A percentile compares a stretch with the other conserved stretches of the same genome.
Conservation (phyloP, 768 basidiomycete genomes). For the Mrakia hoshinonis region DNA sequence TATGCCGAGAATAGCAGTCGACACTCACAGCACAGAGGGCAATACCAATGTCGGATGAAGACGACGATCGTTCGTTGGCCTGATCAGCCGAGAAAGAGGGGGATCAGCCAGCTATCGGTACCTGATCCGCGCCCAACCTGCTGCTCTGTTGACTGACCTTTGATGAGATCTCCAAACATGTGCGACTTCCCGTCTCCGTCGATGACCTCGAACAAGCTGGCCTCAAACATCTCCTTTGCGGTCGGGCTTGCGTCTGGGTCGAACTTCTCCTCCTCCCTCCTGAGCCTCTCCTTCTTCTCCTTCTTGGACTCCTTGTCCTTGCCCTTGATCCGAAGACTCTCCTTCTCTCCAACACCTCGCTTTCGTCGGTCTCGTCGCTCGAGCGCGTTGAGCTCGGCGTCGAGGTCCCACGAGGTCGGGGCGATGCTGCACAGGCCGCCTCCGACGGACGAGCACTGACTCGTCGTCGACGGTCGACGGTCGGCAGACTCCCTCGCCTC, state of each 20-base stretch:
- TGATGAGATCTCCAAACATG: constrained; percentile 56
- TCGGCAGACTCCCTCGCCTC: not conserved
- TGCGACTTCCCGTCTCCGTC: constrained; percentile 59
- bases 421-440: not conserved
- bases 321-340: constrained; percentile 32
- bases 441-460: not conserved
- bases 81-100: not conserved
- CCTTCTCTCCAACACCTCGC: constrained; percentile 28
- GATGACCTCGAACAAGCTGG: constrained; percentile 56
- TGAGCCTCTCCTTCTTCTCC: constrained; percentile 34
- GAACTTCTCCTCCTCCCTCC: constrained; percentile 36
- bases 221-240: constrained; percentile 52
- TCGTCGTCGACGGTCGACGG: not conserved
- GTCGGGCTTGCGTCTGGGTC: constrained; percentile 46
- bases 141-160: constrained; percentile 23
- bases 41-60: constrained; percentile 64
- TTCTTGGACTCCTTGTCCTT: constrained; percentile 32
- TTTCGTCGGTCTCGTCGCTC: constrained; percentile 7
- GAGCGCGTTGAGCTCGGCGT: constrained; percentile 19
- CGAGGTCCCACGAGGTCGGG: constrained; percentile 21
- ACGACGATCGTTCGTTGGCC: constrained; percentile 58
- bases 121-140: not conserved
- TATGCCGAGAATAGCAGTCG: no score
- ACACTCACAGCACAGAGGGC: constrained; percentile 52
- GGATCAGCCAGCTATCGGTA: not conserved